Base-by-base conservation (phyloP, 164 flowering plant species). In the Magnolia sinica region DNA sequence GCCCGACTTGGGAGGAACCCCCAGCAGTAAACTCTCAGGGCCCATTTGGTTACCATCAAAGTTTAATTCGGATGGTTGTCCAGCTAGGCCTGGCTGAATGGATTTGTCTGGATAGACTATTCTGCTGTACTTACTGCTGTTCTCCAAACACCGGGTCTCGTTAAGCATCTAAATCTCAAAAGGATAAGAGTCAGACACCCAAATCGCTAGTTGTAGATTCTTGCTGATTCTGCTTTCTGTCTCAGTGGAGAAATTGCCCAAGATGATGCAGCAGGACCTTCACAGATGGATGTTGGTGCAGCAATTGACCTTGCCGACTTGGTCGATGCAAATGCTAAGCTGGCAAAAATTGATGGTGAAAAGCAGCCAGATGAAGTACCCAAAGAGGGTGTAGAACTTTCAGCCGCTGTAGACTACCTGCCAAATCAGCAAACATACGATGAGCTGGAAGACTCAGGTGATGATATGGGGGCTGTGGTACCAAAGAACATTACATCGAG, bases 391-490 rank as follows among this genome's bases (percentile, higher is more conserved):
- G 72, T 10, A 67, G 71, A 61, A 68, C 67, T 63, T 19, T 55
- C 65, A 8, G 76, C 73, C 55, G 59, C 67, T 65, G 64, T 52
- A 1, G 73, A 77, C 73, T 20, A 77, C 78, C 24, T 58, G 66
- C 70, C 79, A 67, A 75, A 50, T 50, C 83, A 80, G 73, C 70
- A 73, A 67, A 3, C 71, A 37, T 76, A 79, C 20, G 82, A 82
- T 79, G 83, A 82, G 45, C 58, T 85, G 68, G 78, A 72, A 45
- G 92, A 92, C 82, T 86, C 82, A 7, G 89, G 37, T 66, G 91
- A 85, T 74, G 89, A 87, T 68, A 64, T 61, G 29, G 78, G 64
- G 14, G 67, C 76, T 22, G 59, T 49, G 73, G 79, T 72, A 37
- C 74, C 74, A 4, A 80, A 70, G 61, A 75, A 18, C 76, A 49